Conservation (phyloP, 164 flowering plant species). For the Dillenia suffruticosa region DNA sequence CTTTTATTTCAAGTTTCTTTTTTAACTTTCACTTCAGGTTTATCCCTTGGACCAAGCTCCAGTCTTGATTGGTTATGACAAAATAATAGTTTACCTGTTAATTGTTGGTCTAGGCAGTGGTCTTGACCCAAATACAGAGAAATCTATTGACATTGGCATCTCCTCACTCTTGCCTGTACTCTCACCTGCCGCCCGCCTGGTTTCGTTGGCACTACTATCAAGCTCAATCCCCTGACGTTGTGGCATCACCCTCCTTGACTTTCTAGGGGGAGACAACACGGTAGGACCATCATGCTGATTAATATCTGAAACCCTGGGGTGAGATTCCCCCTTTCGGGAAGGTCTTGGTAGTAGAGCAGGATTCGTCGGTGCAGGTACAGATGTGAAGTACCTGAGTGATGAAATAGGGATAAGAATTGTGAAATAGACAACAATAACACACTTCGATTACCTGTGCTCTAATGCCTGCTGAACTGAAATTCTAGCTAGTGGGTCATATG, state of each 20-base stretch:
- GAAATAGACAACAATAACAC: background rate
- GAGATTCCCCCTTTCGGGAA: slow-evolving; percentile 62
- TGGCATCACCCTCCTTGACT: slow-evolving; percentile 80
- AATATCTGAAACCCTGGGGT: slow-evolving; percentile 40
- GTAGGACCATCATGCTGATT: slow-evolving; percentile 63
- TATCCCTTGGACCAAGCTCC: background rate
- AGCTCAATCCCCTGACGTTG: slow-evolving; percentile 56
- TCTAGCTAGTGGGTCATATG: slow-evolving; percentile 81
- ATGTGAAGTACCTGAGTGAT: slow-evolving; percentile 69
- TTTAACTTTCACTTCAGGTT: too few species aligned
- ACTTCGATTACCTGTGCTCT: slow-evolving; percentile 68
- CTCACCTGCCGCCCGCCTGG: slow-evolving; percentile 36
- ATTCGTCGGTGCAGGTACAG: slow-evolving; percentile 81
- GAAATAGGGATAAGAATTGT: slow-evolving; percentile 1
- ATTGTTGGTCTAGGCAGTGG: slow-evolving; percentile 78
- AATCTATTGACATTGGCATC: slow-evolving; percentile 76
- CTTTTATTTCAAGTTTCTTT: too few species aligned
- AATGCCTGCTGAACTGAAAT: slow-evolving; percentile 83
- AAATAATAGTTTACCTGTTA: slow-evolving; percentile 57
- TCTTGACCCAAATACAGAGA: slow-evolving; percentile 60
- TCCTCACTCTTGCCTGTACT: slow-evolving; percentile 44
- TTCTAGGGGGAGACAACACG: slow-evolving; percentile 90
- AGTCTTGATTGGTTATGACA: background rate
- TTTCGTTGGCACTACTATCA: slow-evolving; percentile 40
- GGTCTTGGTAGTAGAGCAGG: slow-evolving; percentile 89